Evolutionary conservation across 2,329 filamentous ascomycete species (phyloP), one percentile per base, ranked within the genome.

Genomic region (Pestalotiopsis fici): DNA sequence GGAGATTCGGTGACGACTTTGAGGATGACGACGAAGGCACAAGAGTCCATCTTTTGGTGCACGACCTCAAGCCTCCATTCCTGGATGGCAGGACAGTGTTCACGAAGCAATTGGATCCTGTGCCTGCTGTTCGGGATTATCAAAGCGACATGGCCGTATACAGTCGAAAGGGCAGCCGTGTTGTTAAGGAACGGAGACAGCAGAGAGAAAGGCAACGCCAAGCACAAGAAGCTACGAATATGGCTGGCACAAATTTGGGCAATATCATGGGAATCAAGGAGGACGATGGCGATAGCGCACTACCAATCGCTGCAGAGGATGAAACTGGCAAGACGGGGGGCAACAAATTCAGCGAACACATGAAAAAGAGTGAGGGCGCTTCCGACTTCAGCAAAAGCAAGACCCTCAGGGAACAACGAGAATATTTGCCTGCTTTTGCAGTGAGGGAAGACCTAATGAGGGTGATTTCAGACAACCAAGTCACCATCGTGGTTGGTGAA

Each of bases 61-160:
- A 99, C 79, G 95, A 99, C 75, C 85, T 99, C 47, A 92, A 93
- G 70, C 96, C 96, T 11, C 97, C 96, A 0, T 99, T 99, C 75
- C 83, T 99, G 60, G 95, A 99, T 80, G 96, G 96, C 27, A 90
- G 94, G 73, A 98, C 92, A 23, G 92, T 99, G 67, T 99, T 99
- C 78, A 99, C 96, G 3, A 98, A 98, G 79, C 97, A 99, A 79
- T 79, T 98, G 25, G 96, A 99, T 68, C 97, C 96, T 0, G 93
- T 99, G 1, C 94, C 95, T 0, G 97, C 96, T 0, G 93, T 99
- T 15, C 88, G 92, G 64, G 96, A 99, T 78, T 91, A 93, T 28
- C 95, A 98, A 80, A 99, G 97, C 77, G 96, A 99, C 76, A 97
- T 99, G 96, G 96, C 96, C 1, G 95, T 99, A 1, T 98, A 98